Conservation (phyloP, 495 filamentous ascomycete species). For the Rostrohypoxylon terebratum region DNA sequence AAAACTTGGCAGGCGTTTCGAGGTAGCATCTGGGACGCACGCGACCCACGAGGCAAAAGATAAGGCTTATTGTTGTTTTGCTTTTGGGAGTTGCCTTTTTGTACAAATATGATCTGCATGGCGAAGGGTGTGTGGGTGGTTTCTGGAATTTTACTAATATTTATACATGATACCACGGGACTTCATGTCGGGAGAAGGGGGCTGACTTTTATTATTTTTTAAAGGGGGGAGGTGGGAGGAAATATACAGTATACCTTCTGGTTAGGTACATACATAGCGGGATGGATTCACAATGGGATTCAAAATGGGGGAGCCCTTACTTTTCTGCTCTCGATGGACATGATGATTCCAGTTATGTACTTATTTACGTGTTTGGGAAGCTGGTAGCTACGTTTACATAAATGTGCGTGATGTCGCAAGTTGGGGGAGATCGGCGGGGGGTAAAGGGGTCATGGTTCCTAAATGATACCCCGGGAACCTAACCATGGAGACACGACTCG, state of each 20-base stretch:
- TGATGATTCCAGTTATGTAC: neutral
- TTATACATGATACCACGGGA: slow-evolving; percentile 46
- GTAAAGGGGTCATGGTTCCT: neutral
- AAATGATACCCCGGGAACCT: neutral
- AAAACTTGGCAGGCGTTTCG: slow-evolving; percentile 45
- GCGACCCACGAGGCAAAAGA: slow-evolving; percentile 40
- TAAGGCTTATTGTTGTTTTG: slow-evolving; percentile 35
- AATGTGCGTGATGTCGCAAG: neutral
- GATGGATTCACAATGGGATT: slow-evolving; percentile 2
- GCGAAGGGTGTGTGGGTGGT: slow-evolving; percentile 27
- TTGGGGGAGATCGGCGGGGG: neutral
- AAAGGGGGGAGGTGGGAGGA: slow-evolving; percentile 6
- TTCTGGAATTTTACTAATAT: slow-evolving; percentile 25
- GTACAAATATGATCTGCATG: slow-evolving; percentile 47
- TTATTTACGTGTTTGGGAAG: slow-evolving; percentile 10
- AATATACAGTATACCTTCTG: neutral
- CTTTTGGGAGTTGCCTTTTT: slow-evolving; percentile 36
- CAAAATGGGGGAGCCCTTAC: slow-evolving; percentile 16
- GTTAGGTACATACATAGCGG: slow-evolving; percentile 13
- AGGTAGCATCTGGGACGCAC: slow-evolving; percentile 42
- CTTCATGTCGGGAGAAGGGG: slow-evolving; percentile 30
- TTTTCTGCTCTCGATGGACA: neutral
- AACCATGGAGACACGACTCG: neutral
- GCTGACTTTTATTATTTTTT: neutral
- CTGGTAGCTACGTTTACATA: neutral